These are phyloP conservation scores for Termitomyces sp. DNA, from an alignment of 768 basidiomycete genomes.

Conservation along the genomic window DNA sequence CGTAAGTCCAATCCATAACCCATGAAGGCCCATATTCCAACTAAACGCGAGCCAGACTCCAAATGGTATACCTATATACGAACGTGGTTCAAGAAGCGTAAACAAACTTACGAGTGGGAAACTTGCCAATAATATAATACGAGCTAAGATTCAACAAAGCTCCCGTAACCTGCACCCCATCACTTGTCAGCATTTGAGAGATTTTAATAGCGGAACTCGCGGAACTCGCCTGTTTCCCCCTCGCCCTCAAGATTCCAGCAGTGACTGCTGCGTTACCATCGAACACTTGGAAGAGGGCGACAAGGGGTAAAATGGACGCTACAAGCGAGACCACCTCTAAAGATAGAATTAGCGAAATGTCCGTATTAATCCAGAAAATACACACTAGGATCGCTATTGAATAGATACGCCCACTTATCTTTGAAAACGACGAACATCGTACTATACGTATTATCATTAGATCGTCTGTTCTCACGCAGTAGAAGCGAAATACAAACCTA, in stretches of 20 bases:
- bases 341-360: not conserved
- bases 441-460: constrained; percentile 23
- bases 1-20: constrained; percentile 84
- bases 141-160: constrained; percentile 76
- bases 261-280: constrained; percentile 69
- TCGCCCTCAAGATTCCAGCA: constrained; percentile 74
- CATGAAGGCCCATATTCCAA: constrained; percentile 49
- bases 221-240: constrained; percentile 60
- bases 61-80: constrained; percentile 61
- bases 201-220: not conserved
- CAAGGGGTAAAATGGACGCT: constrained; percentile 65
- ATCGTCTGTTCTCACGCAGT: not conserved
- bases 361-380: not conserved
- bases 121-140: constrained; percentile 69
- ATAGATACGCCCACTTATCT: constrained; percentile 63
- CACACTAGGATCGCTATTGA: constrained; percentile 61
- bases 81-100: not conserved
- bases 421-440: constrained; percentile 59
- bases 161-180: constrained; percentile 32
- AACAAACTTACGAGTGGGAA: not conserved
- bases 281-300: constrained; percentile 80
- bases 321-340: constrained; percentile 54
- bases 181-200: not conserved
- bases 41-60: constrained; percentile 78
- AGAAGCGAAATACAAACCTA: constrained; percentile 35